phyloP scores from a whole-genome alignment of 345 rosid species.

The Abelmoschus esculentus region DNA sequence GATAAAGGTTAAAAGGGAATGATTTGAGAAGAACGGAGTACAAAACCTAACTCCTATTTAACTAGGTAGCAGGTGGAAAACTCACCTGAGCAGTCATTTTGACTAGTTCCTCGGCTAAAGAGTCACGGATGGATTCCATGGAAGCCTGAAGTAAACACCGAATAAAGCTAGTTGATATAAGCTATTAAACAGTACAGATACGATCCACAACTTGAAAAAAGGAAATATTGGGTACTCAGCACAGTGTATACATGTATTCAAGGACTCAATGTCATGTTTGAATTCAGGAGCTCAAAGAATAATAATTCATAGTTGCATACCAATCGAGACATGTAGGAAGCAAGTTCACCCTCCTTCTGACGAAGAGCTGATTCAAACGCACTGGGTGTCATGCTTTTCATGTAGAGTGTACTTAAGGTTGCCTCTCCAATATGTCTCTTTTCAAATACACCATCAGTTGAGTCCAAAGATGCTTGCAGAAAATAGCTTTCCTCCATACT shows the following conservation, averaged over 20 bases:
- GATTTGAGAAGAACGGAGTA: conserved; percentile 9
- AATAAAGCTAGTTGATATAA: neutral
- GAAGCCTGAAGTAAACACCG: conserved; percentile 49
- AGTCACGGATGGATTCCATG: conserved; percentile 92
- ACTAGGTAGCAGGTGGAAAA: conserved; percentile 1
- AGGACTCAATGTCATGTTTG: neutral
- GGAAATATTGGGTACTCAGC: too few relatives aligned
- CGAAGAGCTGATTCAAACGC: conserved; percentile 90
- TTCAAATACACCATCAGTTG: conserved; percentile 67
- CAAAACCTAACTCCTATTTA: neutral
- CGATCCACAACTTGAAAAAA: too few relatives aligned
- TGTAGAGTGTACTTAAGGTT: conserved; percentile 64
- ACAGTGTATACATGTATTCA: neutral
- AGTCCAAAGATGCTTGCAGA: conserved; percentile 90
- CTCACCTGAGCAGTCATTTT: conserved; percentile 87
- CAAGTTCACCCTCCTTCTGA: conserved; percentile 99
- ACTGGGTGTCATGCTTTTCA: conserved; percentile 94
- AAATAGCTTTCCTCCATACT: conserved; percentile 96
- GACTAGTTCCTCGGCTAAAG: conserved; percentile 95
- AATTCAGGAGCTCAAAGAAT: conserved; percentile 6
- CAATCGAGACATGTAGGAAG: conserved; percentile 96
- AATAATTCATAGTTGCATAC: conserved; percentile 29
- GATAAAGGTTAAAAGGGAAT: conserved; percentile 13
- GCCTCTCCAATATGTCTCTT: conserved; percentile 63
- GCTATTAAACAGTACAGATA: neutral